A percentile compares a stretch with the other conserved stretches of the same genome.
Evolutionary conservation across 116 monocot species (phyloP).

Genomic region (Zostera marina): DNA sequence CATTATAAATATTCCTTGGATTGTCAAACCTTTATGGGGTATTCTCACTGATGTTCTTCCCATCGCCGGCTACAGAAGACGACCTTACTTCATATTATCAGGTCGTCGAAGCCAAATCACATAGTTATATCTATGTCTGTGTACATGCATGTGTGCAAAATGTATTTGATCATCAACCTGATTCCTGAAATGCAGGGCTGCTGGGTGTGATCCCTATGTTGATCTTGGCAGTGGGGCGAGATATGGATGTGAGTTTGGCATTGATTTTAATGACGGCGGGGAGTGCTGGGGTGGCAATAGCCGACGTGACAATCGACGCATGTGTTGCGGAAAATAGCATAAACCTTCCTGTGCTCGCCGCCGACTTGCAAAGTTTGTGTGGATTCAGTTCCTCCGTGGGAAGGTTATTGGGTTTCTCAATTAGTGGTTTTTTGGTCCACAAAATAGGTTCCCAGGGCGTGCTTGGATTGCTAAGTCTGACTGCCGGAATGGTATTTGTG

Average conservation of each 20-base stretch:
- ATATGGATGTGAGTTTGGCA: conserved; percentile 26
- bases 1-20: conserved; percentile 63
- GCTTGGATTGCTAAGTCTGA: conserved; percentile 43
- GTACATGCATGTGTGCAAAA: too few species aligned
- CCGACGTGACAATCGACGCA: conserved; percentile 88
- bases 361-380: conserved; percentile 88
- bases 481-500: conserved; percentile 31
- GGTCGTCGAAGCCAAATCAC: too few species aligned
- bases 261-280: conserved; percentile 39
- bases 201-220: conserved; percentile 60
- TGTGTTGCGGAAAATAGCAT: conserved; percentile 70
- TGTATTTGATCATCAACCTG: too few species aligned
- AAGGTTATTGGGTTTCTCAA: conserved; percentile 56
- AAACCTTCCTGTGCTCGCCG: conserved; percentile 47
- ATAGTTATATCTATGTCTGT: too few species aligned
- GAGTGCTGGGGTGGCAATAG: conserved; percentile 60
- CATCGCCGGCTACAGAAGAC: conserved; percentile 47
- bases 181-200: too few species aligned
- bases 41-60: conserved; percentile 76
- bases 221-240: conserved; percentile 30
- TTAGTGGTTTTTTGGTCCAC: conserved; percentile 65
- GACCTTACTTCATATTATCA: conserved; percentile 69
- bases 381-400: conserved; percentile 67
- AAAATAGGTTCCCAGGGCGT: conserved; percentile 61
- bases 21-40: conserved; percentile 83